Base-by-base conservation (phyloP, 2,329 filamentous ascomycete species). In the Fusarium paranaense region DNA sequence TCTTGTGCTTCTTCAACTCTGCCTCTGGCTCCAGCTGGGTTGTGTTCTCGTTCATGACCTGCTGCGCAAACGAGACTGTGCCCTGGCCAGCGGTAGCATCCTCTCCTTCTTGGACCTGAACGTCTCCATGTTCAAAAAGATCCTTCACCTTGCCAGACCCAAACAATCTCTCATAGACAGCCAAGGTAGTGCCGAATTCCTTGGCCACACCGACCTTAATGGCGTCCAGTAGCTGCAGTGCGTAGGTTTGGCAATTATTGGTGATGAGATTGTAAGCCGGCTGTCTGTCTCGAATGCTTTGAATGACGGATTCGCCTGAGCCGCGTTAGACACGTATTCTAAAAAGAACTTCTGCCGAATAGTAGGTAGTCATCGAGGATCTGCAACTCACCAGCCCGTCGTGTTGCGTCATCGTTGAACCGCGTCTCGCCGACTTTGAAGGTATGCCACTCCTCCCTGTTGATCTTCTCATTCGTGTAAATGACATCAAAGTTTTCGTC, bases 191-290 rank as follows among this genome's bases (percentile, higher is more conserved):
- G 40, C 84, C 88, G 47, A 90, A 90, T 57, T 90, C 83, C 50
- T 83, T 85, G 66, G 85, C 84, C 14, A 83, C 81, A 8, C 87
- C 86, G 14, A 87, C 82, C 67, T 89, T 87, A 66, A 90, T 88
- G 33, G 87, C 86, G 66, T 90, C 87, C 9, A 90, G 84, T 16
- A 90, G 80, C 52, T 84, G 81, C 16, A 89, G 76, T 0, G 87
- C 88, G 68, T 87, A 90, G 20, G 87, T 90, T 73, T 90, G 89
- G 78, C 89, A 90, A 79, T 90, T 90, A 78, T 90, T 90, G 71
- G 83, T 87, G 77, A 90, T 90, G 64, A 90, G 83, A 63, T 90
- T 90, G 79, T 90, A 90, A 1, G 82, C 86, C 0, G 88, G 84
- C 11, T 85, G 83, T 59, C 81, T 84, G 37, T 83, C 79, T 8